A percentile compares a stretch with the other conserved stretches of the same genome.
These are phyloP conservation scores for Aspergillus terreus DNA, from an alignment of 2,329 filamentous ascomycete species.

Conservation along the genomic window DNA sequence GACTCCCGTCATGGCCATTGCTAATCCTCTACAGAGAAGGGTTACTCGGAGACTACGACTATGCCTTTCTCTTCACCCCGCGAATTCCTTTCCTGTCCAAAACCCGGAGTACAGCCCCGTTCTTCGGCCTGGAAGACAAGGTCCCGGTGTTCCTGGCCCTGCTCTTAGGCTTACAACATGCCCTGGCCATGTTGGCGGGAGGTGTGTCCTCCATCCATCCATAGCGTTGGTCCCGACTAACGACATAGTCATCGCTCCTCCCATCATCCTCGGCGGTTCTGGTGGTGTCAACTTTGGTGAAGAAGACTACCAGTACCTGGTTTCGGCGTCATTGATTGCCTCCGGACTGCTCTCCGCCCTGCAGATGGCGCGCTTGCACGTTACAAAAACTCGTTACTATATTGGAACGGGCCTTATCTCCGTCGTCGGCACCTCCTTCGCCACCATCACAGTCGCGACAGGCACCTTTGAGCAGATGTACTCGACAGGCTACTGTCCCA, in stretches of 20 bases:
- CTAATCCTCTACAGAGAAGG: constrained; percentile 53
- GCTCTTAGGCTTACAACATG: constrained; percentile 66
- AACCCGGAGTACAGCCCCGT: constrained; percentile 56
- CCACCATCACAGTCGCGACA: constrained; percentile 62
- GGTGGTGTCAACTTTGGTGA: constrained; percentile 56
- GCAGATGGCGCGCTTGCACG: constrained; percentile 64
- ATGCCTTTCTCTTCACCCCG: constrained; percentile 77
- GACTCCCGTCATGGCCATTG: background rate
- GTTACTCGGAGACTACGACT: constrained; percentile 82
- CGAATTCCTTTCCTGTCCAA: constrained; percentile 79
- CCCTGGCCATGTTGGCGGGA: constrained; percentile 62
- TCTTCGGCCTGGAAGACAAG: constrained; percentile 66
- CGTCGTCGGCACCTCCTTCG: constrained; percentile 65
- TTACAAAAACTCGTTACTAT: constrained; percentile 60
- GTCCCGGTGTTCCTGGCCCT: constrained; percentile 65
- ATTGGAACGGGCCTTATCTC: constrained; percentile 64
- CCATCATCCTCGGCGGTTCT: constrained; percentile 57
- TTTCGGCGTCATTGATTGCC: constrained; percentile 65
- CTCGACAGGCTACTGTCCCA: constrained; percentile 59
- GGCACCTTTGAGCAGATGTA: constrained; percentile 64
- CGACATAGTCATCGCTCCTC: constrained; percentile 54
- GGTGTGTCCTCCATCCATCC: constrained; percentile 16
- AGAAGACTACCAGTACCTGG: constrained; percentile 59
- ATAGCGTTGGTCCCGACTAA: background rate
- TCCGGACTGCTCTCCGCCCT: constrained; percentile 63